Evolutionary conservation across 2,329 filamentous ascomycete species (phyloP).

Genomic region (Conoideocrella luteorostrata): DNA sequence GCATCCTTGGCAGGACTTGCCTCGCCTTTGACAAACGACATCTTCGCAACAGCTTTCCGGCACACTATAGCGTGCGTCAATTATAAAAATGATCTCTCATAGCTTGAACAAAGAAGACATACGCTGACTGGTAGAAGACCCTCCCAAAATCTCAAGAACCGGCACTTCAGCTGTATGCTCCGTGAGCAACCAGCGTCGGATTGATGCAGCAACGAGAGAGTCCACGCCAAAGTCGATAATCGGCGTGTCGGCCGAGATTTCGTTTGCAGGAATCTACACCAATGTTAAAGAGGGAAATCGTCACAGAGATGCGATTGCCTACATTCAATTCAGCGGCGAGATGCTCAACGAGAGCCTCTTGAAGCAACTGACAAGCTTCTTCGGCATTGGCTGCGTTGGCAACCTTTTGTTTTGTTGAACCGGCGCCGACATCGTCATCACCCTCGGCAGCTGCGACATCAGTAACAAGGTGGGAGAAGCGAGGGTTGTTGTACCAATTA

Average conservation of each 20-base stretch:
- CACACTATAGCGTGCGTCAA: neutral
- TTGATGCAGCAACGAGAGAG: conserved; percentile 26
- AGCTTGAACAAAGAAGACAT: too few relatives aligned
- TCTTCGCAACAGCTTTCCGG: neutral
- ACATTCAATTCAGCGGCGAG: neutral
- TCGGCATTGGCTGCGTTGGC: too few relatives aligned
- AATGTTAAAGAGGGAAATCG: neutral
- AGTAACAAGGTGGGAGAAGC: neutral
- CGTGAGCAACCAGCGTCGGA: conserved; percentile 44
- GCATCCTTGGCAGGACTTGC: too few relatives aligned
- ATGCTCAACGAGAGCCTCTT: neutral
- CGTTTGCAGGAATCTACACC: neutral
- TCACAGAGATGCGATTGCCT: neutral
- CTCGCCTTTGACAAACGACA: too few relatives aligned
- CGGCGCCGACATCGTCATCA: too few relatives aligned
- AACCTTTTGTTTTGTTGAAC: neutral
- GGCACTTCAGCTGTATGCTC: conserved; percentile 35
- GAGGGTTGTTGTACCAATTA: neutral
- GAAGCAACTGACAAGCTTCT: neutral
- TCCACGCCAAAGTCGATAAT: conserved; percentile 11
- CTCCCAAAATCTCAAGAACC: conserved; percentile 23
- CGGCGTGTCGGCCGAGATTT: too few relatives aligned
- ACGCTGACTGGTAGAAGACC: neutral
- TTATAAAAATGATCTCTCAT: neutral
- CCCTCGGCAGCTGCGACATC: neutral